Evolutionary conservation across 108 stramenopile genomes (phyloP), one percentile per base, ranked within the genome.

Genomic region (Cyclotella atomus): DNA sequence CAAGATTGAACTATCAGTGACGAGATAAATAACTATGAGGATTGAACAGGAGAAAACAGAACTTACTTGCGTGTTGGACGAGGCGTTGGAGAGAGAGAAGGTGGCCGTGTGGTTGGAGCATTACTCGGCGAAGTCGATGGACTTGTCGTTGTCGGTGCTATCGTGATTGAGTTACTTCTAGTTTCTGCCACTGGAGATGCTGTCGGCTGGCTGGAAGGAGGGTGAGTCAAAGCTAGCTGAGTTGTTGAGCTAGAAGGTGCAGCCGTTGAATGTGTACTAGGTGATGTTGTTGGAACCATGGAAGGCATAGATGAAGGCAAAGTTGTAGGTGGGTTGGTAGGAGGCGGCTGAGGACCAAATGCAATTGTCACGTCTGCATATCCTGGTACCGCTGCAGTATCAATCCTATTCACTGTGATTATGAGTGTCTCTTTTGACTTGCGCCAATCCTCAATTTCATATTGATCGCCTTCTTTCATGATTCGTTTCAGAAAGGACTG

Each of bases 291-390:
- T 7, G 29, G 55, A 56, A n/a, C n/a, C n/a, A n/a, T n/a, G n/a
- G n/a, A n/a, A n/a, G n/a, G n/a, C n/a, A n/a, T n/a, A n/a, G n/a
- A n/a, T n/a, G n/a, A n/a, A n/a, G n/a, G n/a, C n/a, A n/a, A n/a
- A n/a, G n/a, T n/a, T n/a, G n/a, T n/a, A n/a, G 56, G 28, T 0
- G 29, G 56, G 32, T 10, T 32, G 15, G 60, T 43, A 2, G 21
- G 60, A 3, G 60, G 23, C 2, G 41, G 5, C 25, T 36, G 64
- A 27, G 7, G 8, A 21, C 64, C 64, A 49, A 65, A 65, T 16
- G 29, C 19, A 5, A 65, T 47, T 47, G 52, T 54, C 27, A 71
- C 45, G 46, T 71, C 59, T 16, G 70, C 70, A 60, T 71, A 71
- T 28, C 59, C 70, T n/a, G 70, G 70, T 30, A 12, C 27, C 5